phyloP scores from a whole-genome alignment of 2,329 filamentous ascomycete species.

The Lasiodiplodia gonubiensis region DNA sequence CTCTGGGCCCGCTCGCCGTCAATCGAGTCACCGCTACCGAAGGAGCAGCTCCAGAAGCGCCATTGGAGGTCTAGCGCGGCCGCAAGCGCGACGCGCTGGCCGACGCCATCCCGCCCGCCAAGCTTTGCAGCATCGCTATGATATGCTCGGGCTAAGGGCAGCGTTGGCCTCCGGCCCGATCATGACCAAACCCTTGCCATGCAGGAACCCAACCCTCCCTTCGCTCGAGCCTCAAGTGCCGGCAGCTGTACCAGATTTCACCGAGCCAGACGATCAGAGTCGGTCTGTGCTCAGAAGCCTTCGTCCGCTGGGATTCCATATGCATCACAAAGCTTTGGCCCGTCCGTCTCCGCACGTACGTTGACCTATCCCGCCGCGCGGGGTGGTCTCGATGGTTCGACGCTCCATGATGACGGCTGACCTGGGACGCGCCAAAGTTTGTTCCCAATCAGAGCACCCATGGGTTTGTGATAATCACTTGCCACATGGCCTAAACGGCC shows the following conservation, averaged over 20 bases:
- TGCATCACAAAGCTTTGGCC: conserved; percentile 6
- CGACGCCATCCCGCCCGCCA: conserved; percentile 22
- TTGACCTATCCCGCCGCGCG: conserved; percentile 8
- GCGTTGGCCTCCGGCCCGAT: conserved; percentile 6
- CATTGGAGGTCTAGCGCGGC: not conserved
- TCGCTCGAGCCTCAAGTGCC: not conserved
- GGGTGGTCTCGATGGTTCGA: conserved; percentile 23
- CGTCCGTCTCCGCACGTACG: conserved; percentile 12
- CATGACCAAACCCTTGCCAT: conserved; percentile 7
- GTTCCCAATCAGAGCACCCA: not conserved
- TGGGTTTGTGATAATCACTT: not conserved
- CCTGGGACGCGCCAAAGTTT: conserved; percentile 11
- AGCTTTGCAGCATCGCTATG: conserved; percentile 17
- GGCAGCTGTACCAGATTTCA: not conserved
- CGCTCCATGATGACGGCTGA: conserved; percentile 11
- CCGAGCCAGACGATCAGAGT: not conserved
- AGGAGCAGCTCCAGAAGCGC: not conserved
- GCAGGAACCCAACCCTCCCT: conserved; percentile 12
- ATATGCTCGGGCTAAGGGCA: conserved; percentile 25
- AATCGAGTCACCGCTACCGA: not conserved
- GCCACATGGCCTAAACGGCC: not conserved
- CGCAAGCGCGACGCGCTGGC: not conserved
- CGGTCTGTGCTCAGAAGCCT: not conserved
- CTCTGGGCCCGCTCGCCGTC: not conserved
- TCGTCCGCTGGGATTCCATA: not conserved